Base-by-base conservation (phyloP, 139 green algal genomes). In the Volvox reticuliferus region DNA sequence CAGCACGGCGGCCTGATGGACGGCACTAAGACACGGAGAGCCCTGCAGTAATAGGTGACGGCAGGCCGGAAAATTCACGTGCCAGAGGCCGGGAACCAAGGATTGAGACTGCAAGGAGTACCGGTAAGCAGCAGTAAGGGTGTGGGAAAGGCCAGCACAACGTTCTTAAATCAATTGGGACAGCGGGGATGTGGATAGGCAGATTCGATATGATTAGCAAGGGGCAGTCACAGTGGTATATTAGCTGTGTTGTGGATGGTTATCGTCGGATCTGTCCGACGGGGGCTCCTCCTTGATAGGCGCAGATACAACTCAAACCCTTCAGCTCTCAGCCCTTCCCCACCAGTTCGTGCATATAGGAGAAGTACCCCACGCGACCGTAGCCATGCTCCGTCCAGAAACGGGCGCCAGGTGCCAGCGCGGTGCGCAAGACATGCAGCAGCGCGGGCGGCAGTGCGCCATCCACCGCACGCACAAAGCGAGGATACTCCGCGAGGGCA, bases 371-470 rank as follows among this genome's bases (percentile, higher is more conserved):
- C 16, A 89, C 73, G 24, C 88, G 63, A 1, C 92, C 88, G 82
- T 93, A 93, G n/a, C 83, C 77, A 69, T 95, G 93, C 73, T 93
- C 65, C 24, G 13, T 0, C 93, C 93, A 95, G 32, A 93, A 95
- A 1, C 91, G 71, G 1, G 78, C 35, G 28, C 28, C 77, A 21
- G 93, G 91, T 18, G 79, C 67, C 79, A 95, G 90, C 18, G 71
- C 93, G 20, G 30, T 26, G 67, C 93, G 93, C 89, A 94, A 65
- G 26, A 86, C 79, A 35, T 18, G 26, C 81, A 94, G 86, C 81
- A 94, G 87, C 32, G 32, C 1, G 22, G 50, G 2, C 13, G 92
- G 89, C 33, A 94, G 73, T 0, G 89, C 92, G 35, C 73, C 86
- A 76, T 94, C 92, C 81, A 94, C 37, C 17, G 88, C 88, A 12